Conservation (phyloP, 148 eudicot species). For the Nepenthes mirabilis region DNA sequence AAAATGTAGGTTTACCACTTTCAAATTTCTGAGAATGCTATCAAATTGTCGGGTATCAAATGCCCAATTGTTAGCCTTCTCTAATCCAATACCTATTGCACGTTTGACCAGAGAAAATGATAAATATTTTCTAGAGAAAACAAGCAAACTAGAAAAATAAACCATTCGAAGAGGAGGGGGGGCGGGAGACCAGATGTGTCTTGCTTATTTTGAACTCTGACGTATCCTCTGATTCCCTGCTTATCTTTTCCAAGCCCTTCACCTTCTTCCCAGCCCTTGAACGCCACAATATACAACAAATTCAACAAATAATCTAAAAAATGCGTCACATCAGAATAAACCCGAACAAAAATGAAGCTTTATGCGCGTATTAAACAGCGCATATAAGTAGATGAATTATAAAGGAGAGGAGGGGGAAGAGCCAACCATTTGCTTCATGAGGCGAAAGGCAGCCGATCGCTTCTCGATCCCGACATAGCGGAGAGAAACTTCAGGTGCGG, state of each 20-base stretch:
- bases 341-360: neutral
- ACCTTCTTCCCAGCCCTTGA: constrained; percentile 99
- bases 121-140: neutral
- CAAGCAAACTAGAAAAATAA: no score
- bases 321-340: neutral
- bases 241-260: constrained; percentile 96
- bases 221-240: constrained; percentile 96
- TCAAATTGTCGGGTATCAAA: constrained; percentile 93
- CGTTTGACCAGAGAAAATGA: neutral
- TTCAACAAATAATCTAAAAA: neutral
- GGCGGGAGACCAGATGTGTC: constrained; percentile 40
- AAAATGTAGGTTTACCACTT: constrained; percentile 53
- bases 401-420: neutral
- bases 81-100: constrained; percentile 66
- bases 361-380: neutral
- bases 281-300: neutral
- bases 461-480: constrained; percentile 76
- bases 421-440: constrained; percentile 95
- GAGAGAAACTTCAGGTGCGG: constrained; percentile 71
- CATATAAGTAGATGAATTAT: constrained; percentile 3
- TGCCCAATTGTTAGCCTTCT: constrained; percentile 81
- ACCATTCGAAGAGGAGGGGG: no score
- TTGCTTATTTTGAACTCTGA: constrained; percentile 84
- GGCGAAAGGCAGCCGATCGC: constrained; percentile 84
- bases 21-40: constrained; percentile 72